These are phyloP conservation scores for Volvox carteri DNA, from an alignment of 163 green algal genomes.

Conservation along the genomic window DNA sequence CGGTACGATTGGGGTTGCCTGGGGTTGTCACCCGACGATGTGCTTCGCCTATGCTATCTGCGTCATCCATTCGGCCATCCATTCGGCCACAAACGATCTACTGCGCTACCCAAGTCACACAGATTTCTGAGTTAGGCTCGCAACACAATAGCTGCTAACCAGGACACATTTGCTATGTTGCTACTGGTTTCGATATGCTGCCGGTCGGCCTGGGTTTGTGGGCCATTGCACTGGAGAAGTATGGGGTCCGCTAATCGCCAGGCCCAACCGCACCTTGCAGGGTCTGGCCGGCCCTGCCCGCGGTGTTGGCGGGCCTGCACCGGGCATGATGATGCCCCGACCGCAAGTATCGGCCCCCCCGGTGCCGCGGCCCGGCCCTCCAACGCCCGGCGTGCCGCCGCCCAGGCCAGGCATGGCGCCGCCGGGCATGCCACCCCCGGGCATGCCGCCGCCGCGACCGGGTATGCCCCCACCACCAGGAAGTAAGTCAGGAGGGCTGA, in stretches of 20 bases:
- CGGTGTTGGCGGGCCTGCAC: slow-evolving; percentile 91
- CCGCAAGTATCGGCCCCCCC: slow-evolving; percentile 73
- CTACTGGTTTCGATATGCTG: too few species aligned
- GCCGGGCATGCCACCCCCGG: slow-evolving; percentile 77
- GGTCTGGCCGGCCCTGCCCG: slow-evolving; percentile 90
- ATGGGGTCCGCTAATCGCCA: too few species aligned
- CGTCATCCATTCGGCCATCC: too few species aligned
- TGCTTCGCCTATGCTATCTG: too few species aligned
- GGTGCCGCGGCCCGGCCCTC: slow-evolving; percentile 68
- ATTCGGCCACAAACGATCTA: too few species aligned
- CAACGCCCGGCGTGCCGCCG: slow-evolving; percentile 67
- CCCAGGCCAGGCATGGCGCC: slow-evolving; percentile 65
- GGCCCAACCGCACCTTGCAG: too few species aligned
- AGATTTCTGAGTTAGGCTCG: too few species aligned
- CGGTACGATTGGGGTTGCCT: slow-evolving; percentile 61
- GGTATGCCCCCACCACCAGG: slow-evolving; percentile 36
- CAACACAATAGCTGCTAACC: too few species aligned
- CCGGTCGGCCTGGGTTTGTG: too few species aligned
- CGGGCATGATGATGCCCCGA: slow-evolving; percentile 94
- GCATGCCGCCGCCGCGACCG: slow-evolving; percentile 56
- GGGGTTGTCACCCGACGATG: neutral
- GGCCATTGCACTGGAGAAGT: too few species aligned
- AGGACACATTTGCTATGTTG: too few species aligned
- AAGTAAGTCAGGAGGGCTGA: slow-evolving; percentile 44
- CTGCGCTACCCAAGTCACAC: too few species aligned